Evolutionary conservation across 306 rosid species (phyloP).

Genomic region (Lupinus albus): DNA sequence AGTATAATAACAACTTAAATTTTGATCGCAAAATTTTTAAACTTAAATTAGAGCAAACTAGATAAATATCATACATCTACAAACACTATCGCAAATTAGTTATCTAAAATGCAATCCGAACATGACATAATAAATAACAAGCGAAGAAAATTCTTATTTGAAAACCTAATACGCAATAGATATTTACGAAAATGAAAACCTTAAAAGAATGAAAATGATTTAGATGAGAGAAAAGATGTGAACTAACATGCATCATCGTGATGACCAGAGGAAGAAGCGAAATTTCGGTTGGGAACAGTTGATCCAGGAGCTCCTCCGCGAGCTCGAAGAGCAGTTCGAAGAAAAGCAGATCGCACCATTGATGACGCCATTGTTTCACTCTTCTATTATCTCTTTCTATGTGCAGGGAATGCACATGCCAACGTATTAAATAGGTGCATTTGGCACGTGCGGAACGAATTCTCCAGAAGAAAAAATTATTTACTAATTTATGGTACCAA

Average conservation of each 20-base stretch:
- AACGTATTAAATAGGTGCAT: slow-evolving; percentile 17
- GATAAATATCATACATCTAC: slow-evolving; percentile 20
- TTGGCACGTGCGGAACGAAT: slow-evolving; percentile 29
- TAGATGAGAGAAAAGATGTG: slow-evolving; percentile 20
- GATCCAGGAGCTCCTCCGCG: slow-evolving; percentile 57
- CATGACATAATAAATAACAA: too few species aligned
- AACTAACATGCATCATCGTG: slow-evolving; percentile 83
- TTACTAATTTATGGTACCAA: not conserved
- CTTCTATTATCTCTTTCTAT: not conserved
- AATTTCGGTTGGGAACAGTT: slow-evolving; percentile 60
- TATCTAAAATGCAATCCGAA: slow-evolving; percentile 1
- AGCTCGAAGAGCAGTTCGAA: slow-evolving; percentile 61
- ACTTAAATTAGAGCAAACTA: slow-evolving; percentile 4
- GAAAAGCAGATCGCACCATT: slow-evolving; percentile 70
- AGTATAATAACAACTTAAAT: not conserved
- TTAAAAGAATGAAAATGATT: slow-evolving; percentile 24
- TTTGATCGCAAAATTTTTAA: not conserved
- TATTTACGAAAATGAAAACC: slow-evolving; percentile 24
- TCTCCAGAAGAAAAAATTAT: too few species aligned
- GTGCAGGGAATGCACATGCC: not conserved
- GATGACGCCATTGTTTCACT: slow-evolving; percentile 65
- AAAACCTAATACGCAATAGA: too few species aligned
- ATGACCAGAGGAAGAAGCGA: slow-evolving; percentile 68
- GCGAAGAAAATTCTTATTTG: too few species aligned
- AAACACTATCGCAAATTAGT: not conserved